These are phyloP conservation scores for Aspergillus sp. DNA, from an alignment of 2,329 filamentous ascomycete genomes.

Conservation along the genomic window DNA sequence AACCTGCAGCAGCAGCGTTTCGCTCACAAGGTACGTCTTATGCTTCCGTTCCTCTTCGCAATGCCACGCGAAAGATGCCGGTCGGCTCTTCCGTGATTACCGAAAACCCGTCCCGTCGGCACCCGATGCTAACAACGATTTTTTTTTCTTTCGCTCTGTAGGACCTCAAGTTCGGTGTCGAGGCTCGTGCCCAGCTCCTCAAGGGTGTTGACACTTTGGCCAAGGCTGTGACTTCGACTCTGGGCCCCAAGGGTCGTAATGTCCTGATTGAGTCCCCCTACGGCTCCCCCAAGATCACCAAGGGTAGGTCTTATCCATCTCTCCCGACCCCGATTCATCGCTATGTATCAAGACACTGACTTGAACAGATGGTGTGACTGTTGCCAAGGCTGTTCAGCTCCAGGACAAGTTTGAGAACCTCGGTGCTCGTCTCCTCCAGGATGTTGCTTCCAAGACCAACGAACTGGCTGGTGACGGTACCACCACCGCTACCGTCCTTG, in stretches of 20 bases:
- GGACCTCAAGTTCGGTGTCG: conserved; percentile 98
- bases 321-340: neutral
- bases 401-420: conserved; percentile 99
- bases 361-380: conserved; percentile 74
- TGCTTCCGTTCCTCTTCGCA: neutral
- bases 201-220: conserved; percentile 95
- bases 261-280: conserved; percentile 98
- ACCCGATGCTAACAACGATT: conserved; percentile 27
- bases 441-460: conserved; percentile 99
- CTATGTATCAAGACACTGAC: conserved; percentile 20
- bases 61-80: conserved; percentile 1
- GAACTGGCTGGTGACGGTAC: conserved; percentile 98
- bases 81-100: conserved; percentile 18
- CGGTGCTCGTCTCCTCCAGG: conserved; percentile 91
- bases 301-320: conserved; percentile 65
- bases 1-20: conserved; percentile 88
- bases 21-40: conserved; percentile 80
- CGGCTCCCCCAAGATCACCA: conserved; percentile 98
- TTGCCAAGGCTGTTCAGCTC: conserved; percentile 83
- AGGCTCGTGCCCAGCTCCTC: conserved; percentile 83
- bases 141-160: conserved; percentile 38
- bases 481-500: conserved; percentile 95
- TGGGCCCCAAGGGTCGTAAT: conserved; percentile 97
- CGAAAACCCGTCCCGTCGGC: conserved; percentile 15
- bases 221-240: conserved; percentile 91